Conservation (phyloP, 352 stramenopile species). For the Globisporangium cystogenes region DNA sequence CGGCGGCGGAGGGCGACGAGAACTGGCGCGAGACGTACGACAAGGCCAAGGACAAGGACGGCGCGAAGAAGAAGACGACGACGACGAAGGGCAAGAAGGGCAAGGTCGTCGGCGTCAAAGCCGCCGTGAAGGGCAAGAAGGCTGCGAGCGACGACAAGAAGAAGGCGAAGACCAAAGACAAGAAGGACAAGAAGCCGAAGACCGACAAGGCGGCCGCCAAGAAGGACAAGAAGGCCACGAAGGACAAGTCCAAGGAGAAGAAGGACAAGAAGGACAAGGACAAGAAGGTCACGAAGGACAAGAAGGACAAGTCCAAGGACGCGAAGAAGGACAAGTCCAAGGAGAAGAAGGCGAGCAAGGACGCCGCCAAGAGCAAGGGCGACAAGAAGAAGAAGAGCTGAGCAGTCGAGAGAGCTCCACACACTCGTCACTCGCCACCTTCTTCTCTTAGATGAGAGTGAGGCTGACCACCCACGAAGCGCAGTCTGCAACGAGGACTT, state of each 20-base stretch:
- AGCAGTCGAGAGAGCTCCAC: too few relatives aligned
- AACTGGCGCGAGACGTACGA: constrained; percentile 81
- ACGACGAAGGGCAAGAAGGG: too few relatives aligned
- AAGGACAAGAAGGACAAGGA: constrained; percentile 67
- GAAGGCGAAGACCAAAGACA: too few relatives aligned
- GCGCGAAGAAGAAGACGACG: constrained; percentile 45
- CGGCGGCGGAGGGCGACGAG: constrained; percentile 35
- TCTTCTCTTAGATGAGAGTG: too few relatives aligned
- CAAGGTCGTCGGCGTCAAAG: constrained; percentile 17
- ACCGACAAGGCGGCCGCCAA: constrained; percentile 10
- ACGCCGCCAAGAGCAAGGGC: constrained; percentile 13
- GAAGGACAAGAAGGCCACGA: constrained; percentile 48
- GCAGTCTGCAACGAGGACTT: too few relatives aligned
- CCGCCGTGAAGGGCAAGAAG: constrained; percentile 5
- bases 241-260: constrained; percentile 44
- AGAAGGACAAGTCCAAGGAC: constrained; percentile 61
- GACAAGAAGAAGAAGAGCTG: constrained; percentile 18
- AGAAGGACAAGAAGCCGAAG: too few relatives aligned
- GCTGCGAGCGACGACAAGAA: too few relatives aligned
- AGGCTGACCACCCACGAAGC: too few relatives aligned
- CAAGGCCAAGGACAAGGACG: constrained; percentile 43
- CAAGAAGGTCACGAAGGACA: constrained; percentile 55
- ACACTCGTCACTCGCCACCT: too few relatives aligned
- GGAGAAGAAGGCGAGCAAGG: constrained; percentile 6
- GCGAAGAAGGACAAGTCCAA: constrained; percentile 18